Conservation (phyloP, 345 rosid species). For the Salix dunnii region DNA sequence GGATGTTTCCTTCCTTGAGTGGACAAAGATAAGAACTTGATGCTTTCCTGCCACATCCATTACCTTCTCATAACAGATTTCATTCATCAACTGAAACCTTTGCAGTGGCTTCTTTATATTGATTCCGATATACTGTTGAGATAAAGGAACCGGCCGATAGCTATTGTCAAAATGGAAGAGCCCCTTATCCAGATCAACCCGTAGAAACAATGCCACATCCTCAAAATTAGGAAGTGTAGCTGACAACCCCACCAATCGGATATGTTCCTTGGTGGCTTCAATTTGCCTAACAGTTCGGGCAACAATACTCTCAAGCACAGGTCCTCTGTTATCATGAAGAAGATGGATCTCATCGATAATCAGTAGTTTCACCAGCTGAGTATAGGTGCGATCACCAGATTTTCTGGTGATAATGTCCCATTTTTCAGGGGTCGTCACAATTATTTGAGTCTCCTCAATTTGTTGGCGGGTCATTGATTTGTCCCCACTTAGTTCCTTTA, state of each 20-base stretch:
- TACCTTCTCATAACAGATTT: slow-evolving; percentile 87
- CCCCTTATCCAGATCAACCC: slow-evolving; percentile 64
- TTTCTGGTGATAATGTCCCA: slow-evolving; percentile 98
- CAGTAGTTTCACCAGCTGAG: slow-evolving; percentile 82
- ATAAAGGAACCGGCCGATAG: slow-evolving; percentile 91
- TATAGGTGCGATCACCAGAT: slow-evolving; percentile 98
- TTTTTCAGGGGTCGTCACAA: slow-evolving; percentile 96
- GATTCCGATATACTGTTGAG: slow-evolving; percentile 91
- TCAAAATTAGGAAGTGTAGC: slow-evolving; percentile 93
- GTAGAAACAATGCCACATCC: slow-evolving; percentile 87
- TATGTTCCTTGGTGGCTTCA: slow-evolving; percentile 87
- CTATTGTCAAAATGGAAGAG: slow-evolving; percentile 90
- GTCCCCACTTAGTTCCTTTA: slow-evolving; percentile 93
- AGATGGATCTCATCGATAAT: slow-evolving; percentile 96
- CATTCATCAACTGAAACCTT: slow-evolving; percentile 98
- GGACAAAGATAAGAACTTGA: slow-evolving; percentile 94
- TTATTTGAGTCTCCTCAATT: slow-evolving; percentile 93
- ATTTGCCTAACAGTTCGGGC: slow-evolving; percentile 95
- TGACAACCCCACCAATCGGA: slow-evolving; percentile 89
- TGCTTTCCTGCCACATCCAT: slow-evolving; percentile 89
- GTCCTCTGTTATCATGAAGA: slow-evolving; percentile 96
- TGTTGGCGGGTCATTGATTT: slow-evolving; percentile 86
- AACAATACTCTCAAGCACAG: slow-evolving; percentile 96
- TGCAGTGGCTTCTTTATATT: slow-evolving; percentile 87
- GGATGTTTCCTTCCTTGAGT: slow-evolving; percentile 90